These are phyloP conservation scores for Yarrowia sp. DNA, from an alignment of 805 yeast species.

Conservation along the genomic window DNA sequence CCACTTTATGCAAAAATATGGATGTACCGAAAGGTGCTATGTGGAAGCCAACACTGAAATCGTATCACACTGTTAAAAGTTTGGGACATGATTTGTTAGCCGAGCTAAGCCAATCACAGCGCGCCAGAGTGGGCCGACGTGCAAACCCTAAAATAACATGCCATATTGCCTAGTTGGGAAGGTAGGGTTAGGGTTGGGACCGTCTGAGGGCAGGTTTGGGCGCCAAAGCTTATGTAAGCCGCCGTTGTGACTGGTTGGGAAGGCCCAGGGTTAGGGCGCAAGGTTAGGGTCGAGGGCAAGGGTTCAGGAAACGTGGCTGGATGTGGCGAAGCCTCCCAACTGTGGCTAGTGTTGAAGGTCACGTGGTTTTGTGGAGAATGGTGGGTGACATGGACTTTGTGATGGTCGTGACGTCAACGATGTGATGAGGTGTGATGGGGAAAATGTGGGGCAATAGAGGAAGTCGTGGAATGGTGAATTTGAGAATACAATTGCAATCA, in stretches of 20 bases:
- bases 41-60: conserved; percentile 38
- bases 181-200: conserved; percentile 4
- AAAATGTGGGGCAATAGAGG: too few species aligned
- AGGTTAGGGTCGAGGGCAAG: not conserved
- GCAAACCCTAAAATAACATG: conserved; percentile 37
- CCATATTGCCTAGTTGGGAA: not conserved
- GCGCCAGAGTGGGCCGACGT: conserved; percentile 37
- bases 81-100: conserved; percentile 37
- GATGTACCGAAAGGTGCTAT: conserved; percentile 35
- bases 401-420: too few species aligned
- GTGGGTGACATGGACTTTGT: too few species aligned
- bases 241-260: conserved; percentile 3
- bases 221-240: conserved; percentile 6
- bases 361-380: too few species aligned
- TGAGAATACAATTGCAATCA: not conserved
- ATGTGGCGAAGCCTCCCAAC: not conserved
- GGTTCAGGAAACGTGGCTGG: not conserved
- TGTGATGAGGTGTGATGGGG: too few species aligned
- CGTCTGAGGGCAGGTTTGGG: not conserved
- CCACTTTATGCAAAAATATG: conserved; percentile 39
- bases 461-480: too few species aligned
- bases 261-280: not conserved
- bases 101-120: conserved; percentile 29
- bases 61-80: conserved; percentile 31
- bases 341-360: conserved; percentile 8